Base-by-base conservation (phyloP, 2,329 filamentous ascomycete species). In the Albophoma yamanashiensis region DNA sequence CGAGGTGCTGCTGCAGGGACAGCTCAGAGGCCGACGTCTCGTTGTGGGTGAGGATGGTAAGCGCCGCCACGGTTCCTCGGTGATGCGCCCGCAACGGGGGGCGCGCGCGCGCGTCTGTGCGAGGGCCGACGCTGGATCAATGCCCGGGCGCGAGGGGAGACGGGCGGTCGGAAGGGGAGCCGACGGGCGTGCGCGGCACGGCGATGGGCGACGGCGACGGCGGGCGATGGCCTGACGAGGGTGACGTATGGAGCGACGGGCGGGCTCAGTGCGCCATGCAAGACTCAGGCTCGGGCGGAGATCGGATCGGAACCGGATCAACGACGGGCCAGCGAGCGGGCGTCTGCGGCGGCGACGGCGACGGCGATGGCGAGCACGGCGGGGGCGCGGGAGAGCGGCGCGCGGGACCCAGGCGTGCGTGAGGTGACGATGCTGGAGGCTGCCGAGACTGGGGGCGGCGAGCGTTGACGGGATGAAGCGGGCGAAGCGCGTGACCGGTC, bases 1-100 rank as follows among this genome's bases (percentile, higher is more conserved):
- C 81, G 65, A 84, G 77, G 66, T 86, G 82, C 69, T 85, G 82
- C 71, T 84, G 82, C 52, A 84, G 75, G 63, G 82, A 84, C 62
- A 85, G 77, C 70, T 83, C 79, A 66, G 79, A 75, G 59, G 71
- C 65, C 65, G 79, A 75, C 61, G 72, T 66, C 66, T 82, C 79
- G 74, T 75, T 75, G 67, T 78, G 79, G 70, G 73, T 79, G 72
- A 82, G 74, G 66, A 82, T 75, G 61, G 80, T 82, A 71, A 83
- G 79, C 69, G 82, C 82, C 72, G 81, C 82, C 82, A 84, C 78
- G 71, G 69, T 76, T 75, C 71, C 73, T 67, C 69, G 62, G 62
- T 58, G 64, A 62, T 66, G 70, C 71, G 71, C 71, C 64, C 62
- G 55, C 56, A 34, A 14, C 31, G 45, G 56, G 55, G 42, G 57